Evolutionary conservation across 2,329 filamentous ascomycete species (phyloP), one percentile per base, ranked within the genome.

Genomic region (Talaromyces atroroseus): DNA sequence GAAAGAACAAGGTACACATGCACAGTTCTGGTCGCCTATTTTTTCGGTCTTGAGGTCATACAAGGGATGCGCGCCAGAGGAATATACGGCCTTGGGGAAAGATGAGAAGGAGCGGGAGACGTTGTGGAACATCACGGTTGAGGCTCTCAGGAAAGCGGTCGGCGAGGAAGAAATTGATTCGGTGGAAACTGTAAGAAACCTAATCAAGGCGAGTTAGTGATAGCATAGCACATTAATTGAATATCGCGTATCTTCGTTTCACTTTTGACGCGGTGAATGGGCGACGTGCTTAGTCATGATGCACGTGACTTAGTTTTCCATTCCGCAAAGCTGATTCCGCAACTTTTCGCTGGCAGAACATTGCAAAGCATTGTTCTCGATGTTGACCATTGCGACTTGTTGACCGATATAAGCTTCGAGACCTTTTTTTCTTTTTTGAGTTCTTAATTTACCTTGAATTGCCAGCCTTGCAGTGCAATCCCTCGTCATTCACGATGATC

Each of bases 401-500:
- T 14, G 34, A 49, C 20, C n/a, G 40, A 44, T 36, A 44, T 23
- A n/a, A 5, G 4, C 11, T 18, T 14, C 18, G 14, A 4, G 12
- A 40, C 5, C 8, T 2, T 4, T 14, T 3, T 42, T 29, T 3
- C 18, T 16, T 23, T 23, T 14, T n/a, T 32, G 11, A 38, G 11
- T 26, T n/a, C 21, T 21, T 32, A 12, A 40, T 18, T 26, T 5
- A 18, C 32, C 7, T 38, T 20, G 11, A 26, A n/a, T 42, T 32
- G 50, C 8, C 24, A 32, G n/a, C 21, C 29, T 2, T 4, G 16
- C 21, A 34, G 24, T 20, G 50, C 45, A 53, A 32, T n/a, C 5
- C 5, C 8, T 11, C 26, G 5, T 29, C 11, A 3, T 8, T 42
- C 24, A 68, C 46, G 58, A 75, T 75, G 72, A 72, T 75, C 54